Conservation (phyloP, 257 asterid genomes). For the Eucommia ulmoides region DNA sequence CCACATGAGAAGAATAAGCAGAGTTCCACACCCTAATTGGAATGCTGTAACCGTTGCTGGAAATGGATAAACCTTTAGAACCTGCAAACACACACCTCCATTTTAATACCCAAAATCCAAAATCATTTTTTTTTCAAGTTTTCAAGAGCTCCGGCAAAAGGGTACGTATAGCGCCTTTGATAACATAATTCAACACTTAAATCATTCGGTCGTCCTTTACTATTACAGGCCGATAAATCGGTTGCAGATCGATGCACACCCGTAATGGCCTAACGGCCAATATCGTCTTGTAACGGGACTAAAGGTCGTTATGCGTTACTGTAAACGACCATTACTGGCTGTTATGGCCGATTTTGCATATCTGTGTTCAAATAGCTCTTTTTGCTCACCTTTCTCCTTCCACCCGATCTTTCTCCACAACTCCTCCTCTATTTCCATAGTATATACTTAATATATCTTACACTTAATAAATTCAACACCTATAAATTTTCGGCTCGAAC, state of each 20-base stretch:
- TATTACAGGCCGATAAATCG: background rate
- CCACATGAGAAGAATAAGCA: conserved; percentile 58
- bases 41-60: conserved; percentile 78
- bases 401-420: background rate
- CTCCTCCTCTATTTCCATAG: background rate
- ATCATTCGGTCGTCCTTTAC: background rate
- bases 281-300: background rate
- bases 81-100: conserved; percentile 34
- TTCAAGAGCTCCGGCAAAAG: no score
- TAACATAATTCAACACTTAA: background rate
- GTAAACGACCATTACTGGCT: background rate
- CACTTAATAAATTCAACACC: no score
- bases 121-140: no score
- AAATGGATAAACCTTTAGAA: conserved; percentile 60
- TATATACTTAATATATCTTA: background rate
- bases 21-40: conserved; percentile 75
- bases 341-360: background rate
- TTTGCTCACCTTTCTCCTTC: no score
- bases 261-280: no score
- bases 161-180: background rate
- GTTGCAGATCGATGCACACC: no score
- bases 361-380: background rate
- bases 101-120: no score
- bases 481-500: no score
- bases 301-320: no score